These are phyloP conservation scores for Hippophae tibetana DNA, from an alignment of 306 rosid species.

Conservation along the genomic window DNA sequence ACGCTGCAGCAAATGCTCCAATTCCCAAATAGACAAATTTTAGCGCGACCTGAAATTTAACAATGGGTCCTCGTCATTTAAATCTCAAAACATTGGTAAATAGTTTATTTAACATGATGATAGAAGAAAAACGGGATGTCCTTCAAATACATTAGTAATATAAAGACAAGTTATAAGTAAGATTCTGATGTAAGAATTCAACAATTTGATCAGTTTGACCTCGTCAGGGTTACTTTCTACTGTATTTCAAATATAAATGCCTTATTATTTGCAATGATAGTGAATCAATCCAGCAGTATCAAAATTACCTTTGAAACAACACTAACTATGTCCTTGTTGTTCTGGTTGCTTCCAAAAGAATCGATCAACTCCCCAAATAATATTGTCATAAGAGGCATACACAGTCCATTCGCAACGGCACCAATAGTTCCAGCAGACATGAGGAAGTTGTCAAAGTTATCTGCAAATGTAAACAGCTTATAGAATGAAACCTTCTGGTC, in stretches of 20 bases:
- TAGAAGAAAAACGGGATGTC: neutral
- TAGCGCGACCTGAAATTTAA: neutral
- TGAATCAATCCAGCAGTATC: neutral
- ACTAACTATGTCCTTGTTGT: conserved; percentile 19
- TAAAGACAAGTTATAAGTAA: neutral
- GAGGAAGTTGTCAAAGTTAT: conserved; percentile 46
- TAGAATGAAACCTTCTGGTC: conserved; percentile 54
- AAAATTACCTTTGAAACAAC: conserved; percentile 51
- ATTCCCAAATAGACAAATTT: neutral
- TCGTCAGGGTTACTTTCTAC: neutral
- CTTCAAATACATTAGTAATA: neutral
- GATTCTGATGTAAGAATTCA: neutral
- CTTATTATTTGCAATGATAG: neutral
- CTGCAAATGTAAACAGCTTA: conserved; percentile 70
- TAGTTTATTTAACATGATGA: neutral
- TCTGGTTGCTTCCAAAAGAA: conserved; percentile 57
- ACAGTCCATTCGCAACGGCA: conserved; percentile 60
- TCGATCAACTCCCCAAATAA: conserved; percentile 54
- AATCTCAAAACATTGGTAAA: neutral
- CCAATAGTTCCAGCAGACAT: conserved; percentile 61
- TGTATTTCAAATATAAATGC: neutral
- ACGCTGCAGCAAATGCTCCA: neutral
- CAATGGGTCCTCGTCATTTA: too few species aligned
- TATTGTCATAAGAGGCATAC: conserved; percentile 63
- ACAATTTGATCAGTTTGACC: neutral